Percentiles rank a stretch among this genome's conserved stretches.
These are phyloP conservation scores for Xylaria sp. DNA, from an alignment of 2,329 filamentous ascomycete species.

Conservation along the genomic window DNA sequence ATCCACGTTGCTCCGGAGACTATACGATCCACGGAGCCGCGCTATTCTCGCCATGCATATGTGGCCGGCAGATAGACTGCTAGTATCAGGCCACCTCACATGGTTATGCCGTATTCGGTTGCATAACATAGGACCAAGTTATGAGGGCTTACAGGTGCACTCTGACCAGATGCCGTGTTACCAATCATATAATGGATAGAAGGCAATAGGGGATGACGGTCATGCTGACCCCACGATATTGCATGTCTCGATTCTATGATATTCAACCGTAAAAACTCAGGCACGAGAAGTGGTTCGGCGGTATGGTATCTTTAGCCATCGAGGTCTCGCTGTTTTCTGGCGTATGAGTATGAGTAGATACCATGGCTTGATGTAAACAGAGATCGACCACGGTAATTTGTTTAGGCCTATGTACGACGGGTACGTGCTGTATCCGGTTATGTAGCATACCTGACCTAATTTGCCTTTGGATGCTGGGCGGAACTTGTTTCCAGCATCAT, in stretches of 20 bases:
- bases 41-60: conserved; percentile 31
- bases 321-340: not conserved
- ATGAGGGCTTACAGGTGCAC: conserved; percentile 17
- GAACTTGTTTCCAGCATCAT: conserved; percentile 13
- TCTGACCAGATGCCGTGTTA: conserved; percentile 28
- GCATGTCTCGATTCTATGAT: not conserved
- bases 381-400: not conserved
- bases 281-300: no score
- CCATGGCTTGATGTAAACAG: not conserved
- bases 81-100: conserved; percentile 25
- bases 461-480: not conserved
- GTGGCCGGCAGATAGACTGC: not conserved
- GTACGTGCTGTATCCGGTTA: not conserved
- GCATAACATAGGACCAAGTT: conserved; percentile 21
- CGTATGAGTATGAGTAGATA: not conserved
- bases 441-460: not conserved
- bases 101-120: conserved; percentile 13
- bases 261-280: not conserved
- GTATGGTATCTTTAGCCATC: not conserved
- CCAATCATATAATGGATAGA: conserved; percentile 5
- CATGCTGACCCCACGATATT: not conserved
- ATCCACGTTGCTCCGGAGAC: conserved; percentile 32
- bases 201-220: conserved; percentile 2
- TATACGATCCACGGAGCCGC: conserved; percentile 14
- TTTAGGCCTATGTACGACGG: not conserved